These are phyloP conservation scores for Stentor roeselii DNA, from an alignment of 73 alveolate genomes.

Conservation along the genomic window DNA sequence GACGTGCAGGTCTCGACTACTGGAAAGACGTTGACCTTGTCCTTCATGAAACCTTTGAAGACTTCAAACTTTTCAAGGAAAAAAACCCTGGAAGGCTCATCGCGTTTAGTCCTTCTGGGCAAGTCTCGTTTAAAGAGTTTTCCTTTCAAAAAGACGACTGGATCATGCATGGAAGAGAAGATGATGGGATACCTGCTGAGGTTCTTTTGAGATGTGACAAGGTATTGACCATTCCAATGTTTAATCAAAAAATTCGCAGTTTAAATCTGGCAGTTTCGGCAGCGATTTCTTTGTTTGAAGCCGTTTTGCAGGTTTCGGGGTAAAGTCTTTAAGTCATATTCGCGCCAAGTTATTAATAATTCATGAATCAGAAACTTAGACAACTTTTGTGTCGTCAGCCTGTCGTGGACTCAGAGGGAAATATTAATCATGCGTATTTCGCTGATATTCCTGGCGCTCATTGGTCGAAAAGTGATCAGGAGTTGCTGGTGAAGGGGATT, in stretches of 20 bases:
- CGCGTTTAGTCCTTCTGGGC: conserved; percentile 22
- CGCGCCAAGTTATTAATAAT: too few species aligned
- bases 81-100: conserved; percentile 1
- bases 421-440: conserved; percentile 3
- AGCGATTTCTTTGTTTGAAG: neutral
- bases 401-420: conserved; percentile 16
- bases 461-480: conserved; percentile 21
- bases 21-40: neutral
- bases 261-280: conserved; percentile 20
- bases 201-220: neutral
- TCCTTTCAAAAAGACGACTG: neutral
- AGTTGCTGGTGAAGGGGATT: conserved; percentile 3
- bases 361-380: neutral
- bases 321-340: too few species aligned
- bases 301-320: too few species aligned
- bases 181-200: conserved; percentile 4
- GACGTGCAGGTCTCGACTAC: conserved; percentile 11
- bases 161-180: conserved; percentile 24
- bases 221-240: conserved; percentile 14
- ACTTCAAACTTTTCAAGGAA: neutral
- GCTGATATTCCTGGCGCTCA: conserved; percentile 26
- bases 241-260: neutral
- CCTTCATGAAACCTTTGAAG: neutral
- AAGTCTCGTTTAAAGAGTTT: neutral
- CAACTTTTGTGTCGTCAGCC: neutral